Evolutionary conservation across 1,284 basidiomycete species (phyloP).

Genomic region (Uromyces viciae-fabae): DNA sequence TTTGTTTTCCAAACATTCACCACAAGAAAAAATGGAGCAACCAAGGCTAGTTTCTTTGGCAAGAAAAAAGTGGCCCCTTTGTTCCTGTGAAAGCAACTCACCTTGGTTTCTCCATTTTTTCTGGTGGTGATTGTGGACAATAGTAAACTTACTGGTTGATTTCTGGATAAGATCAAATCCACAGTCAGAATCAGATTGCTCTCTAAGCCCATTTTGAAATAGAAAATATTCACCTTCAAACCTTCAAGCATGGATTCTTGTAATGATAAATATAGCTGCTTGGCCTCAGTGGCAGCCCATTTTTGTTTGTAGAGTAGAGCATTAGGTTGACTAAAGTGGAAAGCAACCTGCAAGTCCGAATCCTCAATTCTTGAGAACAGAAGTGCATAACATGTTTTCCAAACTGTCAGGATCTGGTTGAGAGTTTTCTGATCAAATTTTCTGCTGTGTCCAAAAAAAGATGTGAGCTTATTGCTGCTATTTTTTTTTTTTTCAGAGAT

Average conservation of each 20-base stretch:
- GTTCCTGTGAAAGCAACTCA: too few relatives aligned
- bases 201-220: too few relatives aligned
- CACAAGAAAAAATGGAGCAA: too few relatives aligned
- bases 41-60: too few relatives aligned
- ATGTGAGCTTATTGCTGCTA: background rate
- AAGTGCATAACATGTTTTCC: constrained; percentile 12
- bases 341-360: background rate
- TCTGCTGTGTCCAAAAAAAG: constrained; percentile 6
- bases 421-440: constrained; percentile 22
- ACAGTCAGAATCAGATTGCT: too few relatives aligned
- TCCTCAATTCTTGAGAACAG: constrained; percentile 18
- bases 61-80: too few relatives aligned
- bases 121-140: too few relatives aligned
- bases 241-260: background rate
- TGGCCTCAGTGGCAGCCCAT: constrained; percentile 20
- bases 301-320: constrained; percentile 12
- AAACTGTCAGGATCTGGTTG: constrained; percentile 21
- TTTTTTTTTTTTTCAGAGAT: background rate
- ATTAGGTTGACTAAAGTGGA: constrained; percentile 15
- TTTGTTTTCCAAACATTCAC: constrained; percentile 1
- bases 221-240: background rate
- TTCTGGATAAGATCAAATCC: too few relatives aligned
- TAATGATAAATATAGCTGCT: constrained; percentile 13
- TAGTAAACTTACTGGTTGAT: background rate
- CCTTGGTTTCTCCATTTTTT: too few relatives aligned